phyloP scores from a whole-genome alignment of 495 filamentous ascomycete genomes.

The Neurospora sp. region DNA sequence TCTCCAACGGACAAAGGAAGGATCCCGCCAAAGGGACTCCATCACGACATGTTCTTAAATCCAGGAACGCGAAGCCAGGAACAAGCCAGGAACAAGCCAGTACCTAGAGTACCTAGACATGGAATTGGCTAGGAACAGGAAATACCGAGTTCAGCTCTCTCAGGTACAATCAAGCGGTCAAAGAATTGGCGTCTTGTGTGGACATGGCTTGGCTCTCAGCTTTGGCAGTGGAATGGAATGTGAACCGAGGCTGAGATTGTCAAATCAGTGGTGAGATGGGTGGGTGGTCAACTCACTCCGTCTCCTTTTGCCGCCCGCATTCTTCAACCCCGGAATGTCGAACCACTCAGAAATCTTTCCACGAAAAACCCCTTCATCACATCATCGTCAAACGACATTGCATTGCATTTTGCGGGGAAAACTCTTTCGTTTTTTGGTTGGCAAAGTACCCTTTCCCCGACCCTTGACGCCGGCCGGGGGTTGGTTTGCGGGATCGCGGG shows the following conservation, averaged over 20 bases:
- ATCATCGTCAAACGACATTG: background rate
- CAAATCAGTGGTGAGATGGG: background rate
- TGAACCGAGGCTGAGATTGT: background rate
- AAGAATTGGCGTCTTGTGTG: background rate
- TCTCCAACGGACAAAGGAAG: background rate
- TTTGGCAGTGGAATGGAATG: background rate
- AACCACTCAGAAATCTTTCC: background rate
- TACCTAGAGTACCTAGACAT: background rate
- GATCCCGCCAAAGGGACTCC: background rate
- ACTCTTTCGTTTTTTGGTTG: background rate
- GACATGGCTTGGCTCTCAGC: background rate
- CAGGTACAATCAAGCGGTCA: background rate
- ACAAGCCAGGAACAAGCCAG: background rate
- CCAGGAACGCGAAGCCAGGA: background rate
- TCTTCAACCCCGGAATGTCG: background rate
- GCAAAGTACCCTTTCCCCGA: background rate
- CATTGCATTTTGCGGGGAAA: background rate
- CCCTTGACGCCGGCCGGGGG: background rate
- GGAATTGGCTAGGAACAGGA: background rate
- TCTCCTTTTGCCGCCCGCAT: background rate
- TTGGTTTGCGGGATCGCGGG: background rate
- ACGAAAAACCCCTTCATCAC: background rate
- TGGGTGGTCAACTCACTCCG: background rate
- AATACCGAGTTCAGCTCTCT: background rate
- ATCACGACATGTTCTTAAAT: background rate